phyloP scores from a whole-genome alignment of 768 basidiomycete species.

The Psilocybe subaeruginosa region DNA sequence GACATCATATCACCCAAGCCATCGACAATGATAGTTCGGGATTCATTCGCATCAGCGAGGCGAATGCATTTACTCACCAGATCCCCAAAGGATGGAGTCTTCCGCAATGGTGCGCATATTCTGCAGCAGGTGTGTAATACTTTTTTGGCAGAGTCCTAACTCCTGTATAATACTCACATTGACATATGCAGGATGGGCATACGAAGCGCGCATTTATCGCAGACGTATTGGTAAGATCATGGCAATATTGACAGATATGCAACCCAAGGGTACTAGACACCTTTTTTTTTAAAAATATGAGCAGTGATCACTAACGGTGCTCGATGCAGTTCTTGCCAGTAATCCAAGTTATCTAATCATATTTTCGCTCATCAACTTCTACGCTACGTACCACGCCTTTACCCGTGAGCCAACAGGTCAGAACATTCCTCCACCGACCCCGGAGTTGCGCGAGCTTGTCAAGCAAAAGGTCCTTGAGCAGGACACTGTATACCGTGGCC shows the following conservation, averaged over 20 bases:
- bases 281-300: too few species aligned
- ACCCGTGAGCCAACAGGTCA: background rate
- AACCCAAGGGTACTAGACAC: constrained; percentile 13
- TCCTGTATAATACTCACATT: too few species aligned
- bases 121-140: constrained; percentile 19
- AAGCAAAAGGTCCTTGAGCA: constrained; percentile 2
- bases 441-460: constrained; percentile 4
- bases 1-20: constrained; percentile 14
- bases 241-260: constrained; percentile 16
- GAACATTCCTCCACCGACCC: background rate
- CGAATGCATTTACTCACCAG: constrained; percentile 18
- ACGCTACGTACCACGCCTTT: constrained; percentile 1
- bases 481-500: background rate
- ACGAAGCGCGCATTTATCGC: constrained; percentile 24
- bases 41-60: constrained; percentile 27
- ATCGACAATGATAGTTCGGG: constrained; percentile 25
- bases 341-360: constrained; percentile 1
- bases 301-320: too few species aligned
- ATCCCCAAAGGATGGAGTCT: constrained; percentile 24
- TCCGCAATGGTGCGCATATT: constrained; percentile 26
- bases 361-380: background rate
- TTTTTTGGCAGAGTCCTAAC: background rate
- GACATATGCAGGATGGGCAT: constrained; percentile 18
- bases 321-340: constrained; percentile 3
- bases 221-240: constrained; percentile 21